Evolutionary conservation across 1,284 basidiomycete genomes (phyloP).

Genomic region (Neonothopanus nambi): DNA sequence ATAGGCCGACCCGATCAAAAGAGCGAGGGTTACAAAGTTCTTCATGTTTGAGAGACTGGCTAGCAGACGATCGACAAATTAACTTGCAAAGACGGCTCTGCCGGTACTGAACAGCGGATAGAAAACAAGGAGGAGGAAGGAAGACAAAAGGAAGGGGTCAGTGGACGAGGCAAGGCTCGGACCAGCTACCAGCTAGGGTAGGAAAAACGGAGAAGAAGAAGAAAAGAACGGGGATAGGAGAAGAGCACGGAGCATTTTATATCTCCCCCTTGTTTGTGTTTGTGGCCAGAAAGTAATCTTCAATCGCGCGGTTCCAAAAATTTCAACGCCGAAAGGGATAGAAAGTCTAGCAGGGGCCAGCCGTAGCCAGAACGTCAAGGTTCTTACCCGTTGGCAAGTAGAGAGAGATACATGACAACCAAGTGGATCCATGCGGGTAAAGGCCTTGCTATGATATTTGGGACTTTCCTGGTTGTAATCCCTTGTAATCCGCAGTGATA

Average conservation of each 20-base stretch:
- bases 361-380: no score
- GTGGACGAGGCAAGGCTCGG: slow-evolving; percentile 8
- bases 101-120: slow-evolving; percentile 1
- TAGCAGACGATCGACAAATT: background rate
- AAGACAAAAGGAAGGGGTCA: background rate
- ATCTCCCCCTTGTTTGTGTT: background rate
- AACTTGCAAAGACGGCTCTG: slow-evolving; percentile 3
- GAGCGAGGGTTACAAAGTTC: slow-evolving; percentile 11
- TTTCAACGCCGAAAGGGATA: no score
- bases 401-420: no score
- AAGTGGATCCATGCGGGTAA: no score
- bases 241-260: background rate
- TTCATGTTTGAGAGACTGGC: slow-evolving; percentile 14
- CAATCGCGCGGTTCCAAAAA: no score
- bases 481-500: no score
- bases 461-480: no score
- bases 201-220: background rate
- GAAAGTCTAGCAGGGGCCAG: no score
- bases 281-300: no score
- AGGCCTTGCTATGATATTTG: no score
- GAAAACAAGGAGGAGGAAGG: slow-evolving; percentile 3
- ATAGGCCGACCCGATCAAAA: slow-evolving; percentile 15
- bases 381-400: no score
- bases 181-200: slow-evolving; percentile 15
- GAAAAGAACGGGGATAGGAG: background rate